phyloP scores from a whole-genome alignment of 352 stramenopile genomes.

The Pythium coloratum region DNA sequence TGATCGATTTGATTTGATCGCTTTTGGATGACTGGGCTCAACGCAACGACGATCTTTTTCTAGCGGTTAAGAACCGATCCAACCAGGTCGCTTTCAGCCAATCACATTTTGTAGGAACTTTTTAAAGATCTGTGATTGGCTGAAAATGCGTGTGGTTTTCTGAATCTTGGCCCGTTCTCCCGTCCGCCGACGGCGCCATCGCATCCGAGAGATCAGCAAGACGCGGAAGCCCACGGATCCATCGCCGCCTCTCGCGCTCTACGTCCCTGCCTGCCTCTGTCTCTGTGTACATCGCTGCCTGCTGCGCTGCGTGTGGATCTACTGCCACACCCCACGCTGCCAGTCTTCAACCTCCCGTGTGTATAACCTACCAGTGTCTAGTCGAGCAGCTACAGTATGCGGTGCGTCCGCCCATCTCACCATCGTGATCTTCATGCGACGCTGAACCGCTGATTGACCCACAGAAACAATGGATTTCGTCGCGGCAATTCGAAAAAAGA shows the following conservation, averaged over 20 bases:
- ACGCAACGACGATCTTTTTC: neutral
- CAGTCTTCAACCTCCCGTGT: neutral
- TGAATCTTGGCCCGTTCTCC: conserved; percentile 4
- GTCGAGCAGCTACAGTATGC: conserved; percentile 17
- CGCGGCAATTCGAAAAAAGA: conserved; percentile 26
- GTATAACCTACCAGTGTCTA: neutral
- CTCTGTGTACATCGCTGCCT: neutral
- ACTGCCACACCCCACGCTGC: neutral
- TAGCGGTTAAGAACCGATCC: conserved; percentile 14
- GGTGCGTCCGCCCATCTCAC: neutral
- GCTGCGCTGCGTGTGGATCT: neutral
- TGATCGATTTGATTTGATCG: neutral
- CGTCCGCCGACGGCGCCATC: neutral
- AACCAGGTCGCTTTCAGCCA: conserved; percentile 6
- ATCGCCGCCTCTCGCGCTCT: neutral
- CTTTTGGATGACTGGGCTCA: neutral
- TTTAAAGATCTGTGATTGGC: neutral
- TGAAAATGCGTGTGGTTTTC: conserved; percentile 6
- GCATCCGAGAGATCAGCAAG: conserved; percentile 14
- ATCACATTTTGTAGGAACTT: neutral
- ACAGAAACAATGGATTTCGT: conserved; percentile 30
- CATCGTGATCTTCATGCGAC: neutral
- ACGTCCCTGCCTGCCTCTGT: neutral
- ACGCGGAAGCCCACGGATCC: conserved; percentile 4
- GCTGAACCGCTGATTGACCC: neutral